Conservation (phyloP, 768 basidiomycete genomes). For the Suillus luteus region DNA sequence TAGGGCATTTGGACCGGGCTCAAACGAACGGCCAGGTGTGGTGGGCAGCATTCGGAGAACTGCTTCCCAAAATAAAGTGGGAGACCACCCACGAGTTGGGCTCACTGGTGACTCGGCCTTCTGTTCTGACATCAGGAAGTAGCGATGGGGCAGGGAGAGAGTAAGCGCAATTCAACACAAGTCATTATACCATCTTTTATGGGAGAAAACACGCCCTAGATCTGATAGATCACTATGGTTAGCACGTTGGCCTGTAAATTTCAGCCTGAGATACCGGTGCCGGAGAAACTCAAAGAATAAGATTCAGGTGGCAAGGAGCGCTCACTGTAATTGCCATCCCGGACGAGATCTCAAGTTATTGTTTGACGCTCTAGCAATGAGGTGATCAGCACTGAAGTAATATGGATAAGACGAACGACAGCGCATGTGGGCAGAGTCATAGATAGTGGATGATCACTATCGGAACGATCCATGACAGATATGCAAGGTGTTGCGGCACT, state of each 20-base stretch:
- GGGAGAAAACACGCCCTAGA: background rate
- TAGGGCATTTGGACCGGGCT: background rate
- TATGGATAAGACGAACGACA: background rate
- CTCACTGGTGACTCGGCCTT: background rate
- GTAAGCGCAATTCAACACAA: background rate
- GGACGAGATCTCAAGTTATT: background rate
- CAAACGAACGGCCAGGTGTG: background rate
- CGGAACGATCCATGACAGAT: background rate
- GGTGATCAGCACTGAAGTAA: background rate
- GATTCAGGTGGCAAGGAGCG: background rate
- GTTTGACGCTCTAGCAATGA: background rate
- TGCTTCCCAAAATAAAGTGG: background rate
- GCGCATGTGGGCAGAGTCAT: background rate
- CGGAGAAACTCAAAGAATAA: constrained; percentile 6
- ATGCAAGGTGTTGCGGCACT: background rate
- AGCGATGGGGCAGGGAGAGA: background rate
- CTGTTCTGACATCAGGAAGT: background rate
- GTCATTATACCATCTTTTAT: background rate
- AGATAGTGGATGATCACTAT: constrained; percentile 5
- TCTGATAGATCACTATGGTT: background rate
- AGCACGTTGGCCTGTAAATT: background rate
- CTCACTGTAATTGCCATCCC: background rate
- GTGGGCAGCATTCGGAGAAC: background rate
- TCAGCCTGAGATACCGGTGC: background rate
- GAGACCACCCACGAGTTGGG: background rate